phyloP scores from a whole-genome alignment of 192 early-diverging fungal species.

The Backusella parvicylindrica region DNA sequence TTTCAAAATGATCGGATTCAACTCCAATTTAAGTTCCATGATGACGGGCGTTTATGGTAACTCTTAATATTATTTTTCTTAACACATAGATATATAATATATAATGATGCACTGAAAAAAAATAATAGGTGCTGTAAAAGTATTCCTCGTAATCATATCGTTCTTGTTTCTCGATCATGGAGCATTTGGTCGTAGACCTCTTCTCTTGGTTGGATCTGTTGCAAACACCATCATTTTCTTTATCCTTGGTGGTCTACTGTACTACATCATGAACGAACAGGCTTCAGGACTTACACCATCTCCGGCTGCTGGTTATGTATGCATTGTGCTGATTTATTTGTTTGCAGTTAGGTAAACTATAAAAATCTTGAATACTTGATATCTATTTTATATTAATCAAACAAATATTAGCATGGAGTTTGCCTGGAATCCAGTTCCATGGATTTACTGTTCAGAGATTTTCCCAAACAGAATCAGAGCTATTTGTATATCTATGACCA shows the following conservation, averaged over 20 bases:
- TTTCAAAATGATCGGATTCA: background rate
- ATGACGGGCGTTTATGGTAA: slow-evolving; percentile 11
- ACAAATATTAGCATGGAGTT: background rate
- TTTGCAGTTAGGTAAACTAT: slow-evolving; percentile 1
- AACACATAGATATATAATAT: background rate
- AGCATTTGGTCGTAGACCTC: background rate
- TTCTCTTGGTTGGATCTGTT: slow-evolving; percentile 1
- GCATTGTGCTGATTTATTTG: slow-evolving; percentile 3
- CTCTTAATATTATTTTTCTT: background rate
- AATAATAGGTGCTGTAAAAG: background rate
- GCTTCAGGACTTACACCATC: background rate
- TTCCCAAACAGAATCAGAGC: slow-evolving; percentile 6
- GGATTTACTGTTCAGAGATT: slow-evolving; percentile 3
- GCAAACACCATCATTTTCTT: background rate
- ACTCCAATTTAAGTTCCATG: background rate
- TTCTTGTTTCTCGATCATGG: background rate
- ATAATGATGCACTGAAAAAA: background rate
- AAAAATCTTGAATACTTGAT: background rate
- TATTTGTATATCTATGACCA: slow-evolving; percentile 2
- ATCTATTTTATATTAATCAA: background rate
- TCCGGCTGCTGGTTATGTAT: background rate
- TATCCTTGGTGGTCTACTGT: background rate
- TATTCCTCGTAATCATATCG: background rate
- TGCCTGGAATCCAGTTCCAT: background rate
- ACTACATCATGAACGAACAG: background rate